Evolutionary conservation across 257 asterid species (phyloP).

Genomic region (Solanum lycopersicoides): DNA sequence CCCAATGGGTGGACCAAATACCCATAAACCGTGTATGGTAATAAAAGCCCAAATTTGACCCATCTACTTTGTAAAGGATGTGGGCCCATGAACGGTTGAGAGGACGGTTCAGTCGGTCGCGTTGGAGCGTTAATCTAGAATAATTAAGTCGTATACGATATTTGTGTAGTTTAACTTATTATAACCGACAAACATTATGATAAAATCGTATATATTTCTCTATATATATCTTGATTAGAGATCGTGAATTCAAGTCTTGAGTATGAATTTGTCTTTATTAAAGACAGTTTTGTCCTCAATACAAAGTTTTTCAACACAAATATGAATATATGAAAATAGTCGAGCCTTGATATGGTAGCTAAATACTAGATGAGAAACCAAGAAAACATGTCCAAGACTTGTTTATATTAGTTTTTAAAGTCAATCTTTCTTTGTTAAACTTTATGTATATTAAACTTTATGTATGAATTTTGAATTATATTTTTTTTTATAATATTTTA

Average conservation of each 20-base stretch:
- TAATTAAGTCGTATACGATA: background rate
- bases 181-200: rapidly evolving
- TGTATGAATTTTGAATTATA: background rate
- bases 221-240: background rate
- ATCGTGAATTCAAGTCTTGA: background rate
- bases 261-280: background rate
- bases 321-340: background rate
- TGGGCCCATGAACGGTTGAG: background rate
- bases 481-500: background rate
- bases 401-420: background rate
- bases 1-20: background rate
- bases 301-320: background rate
- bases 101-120: background rate
- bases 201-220: background rate
- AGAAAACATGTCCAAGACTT: background rate
- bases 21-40: background rate
- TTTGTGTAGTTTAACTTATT: background rate
- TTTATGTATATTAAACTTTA: too few species aligned
- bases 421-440: too few species aligned
- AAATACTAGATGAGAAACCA: background rate
- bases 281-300: background rate
- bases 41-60: background rate
- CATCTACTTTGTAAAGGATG: background rate
- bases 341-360: background rate
- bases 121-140: background rate